These are phyloP conservation scores for Saraca asoca DNA, from an alignment of 331 rosid genomes.

Conservation along the genomic window DNA sequence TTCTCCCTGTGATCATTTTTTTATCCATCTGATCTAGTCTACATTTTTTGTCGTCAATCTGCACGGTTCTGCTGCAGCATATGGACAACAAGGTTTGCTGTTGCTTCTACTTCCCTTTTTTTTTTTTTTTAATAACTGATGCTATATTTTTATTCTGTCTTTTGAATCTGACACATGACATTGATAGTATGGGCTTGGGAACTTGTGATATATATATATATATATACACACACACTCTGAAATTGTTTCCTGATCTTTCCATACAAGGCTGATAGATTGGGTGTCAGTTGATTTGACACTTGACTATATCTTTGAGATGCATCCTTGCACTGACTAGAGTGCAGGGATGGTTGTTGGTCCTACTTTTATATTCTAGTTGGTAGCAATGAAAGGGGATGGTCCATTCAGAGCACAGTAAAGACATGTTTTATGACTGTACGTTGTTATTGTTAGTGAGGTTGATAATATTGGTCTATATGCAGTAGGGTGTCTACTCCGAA, in stretches of 20 bases:
- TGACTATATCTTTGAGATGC: background rate
- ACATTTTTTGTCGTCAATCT: slow-evolving; percentile 31
- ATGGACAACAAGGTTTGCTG: slow-evolving; percentile 73
- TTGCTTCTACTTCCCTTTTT: slow-evolving; percentile 29
- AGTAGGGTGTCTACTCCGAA: slow-evolving; percentile 88
- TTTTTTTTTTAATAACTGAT: slow-evolving; percentile 19
- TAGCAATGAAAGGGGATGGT: background rate
- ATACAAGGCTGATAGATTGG: slow-evolving; percentile 4
- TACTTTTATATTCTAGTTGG: background rate
- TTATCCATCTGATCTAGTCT: slow-evolving; percentile 34
- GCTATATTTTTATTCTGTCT: slow-evolving; percentile 11
- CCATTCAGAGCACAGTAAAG: background rate
- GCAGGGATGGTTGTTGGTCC: background rate
- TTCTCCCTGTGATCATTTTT: slow-evolving; percentile 20
- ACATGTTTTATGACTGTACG: slow-evolving; percentile 18
- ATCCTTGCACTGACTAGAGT: slow-evolving; percentile 13
- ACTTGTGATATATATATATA: slow-evolving; percentile 17
- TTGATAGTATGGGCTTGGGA: slow-evolving; percentile 2
- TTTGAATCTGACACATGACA: slow-evolving; percentile 8
- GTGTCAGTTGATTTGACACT: slow-evolving; percentile 24
- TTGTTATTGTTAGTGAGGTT: slow-evolving; percentile 4
- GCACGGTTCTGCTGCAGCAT: slow-evolving; percentile 57
- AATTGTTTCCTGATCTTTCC: slow-evolving; percentile 3
- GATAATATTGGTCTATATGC: slow-evolving; percentile 31
- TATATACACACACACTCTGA: background rate